Base-by-base conservation (phyloP, 305 asterid genomes). In the Ilex paraguariensis region DNA sequence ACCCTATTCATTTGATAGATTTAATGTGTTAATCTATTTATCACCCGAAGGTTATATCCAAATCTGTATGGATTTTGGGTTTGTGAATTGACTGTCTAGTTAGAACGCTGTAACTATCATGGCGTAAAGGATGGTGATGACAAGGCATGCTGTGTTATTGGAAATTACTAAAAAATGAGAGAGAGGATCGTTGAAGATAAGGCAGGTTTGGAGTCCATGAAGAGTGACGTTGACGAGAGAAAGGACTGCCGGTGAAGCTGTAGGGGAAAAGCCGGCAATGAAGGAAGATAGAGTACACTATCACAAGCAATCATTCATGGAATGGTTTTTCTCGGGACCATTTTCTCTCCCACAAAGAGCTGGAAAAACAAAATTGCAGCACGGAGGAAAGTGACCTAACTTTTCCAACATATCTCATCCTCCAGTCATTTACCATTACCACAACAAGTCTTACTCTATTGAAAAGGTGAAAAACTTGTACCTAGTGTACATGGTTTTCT, bases 351-450 rank as follows among this genome's bases (percentile, higher is more conserved):
- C 62, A 36, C 65, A 61, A 1, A 59, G 68, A 54, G 70, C 65
- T 73, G 74, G 71, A 62, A 12, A 39, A 31, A 56, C 21, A 53
- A 44, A 61, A 57, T 74, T 72, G 72, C 70, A 70, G 70, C 30
- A 30, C 11, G 21, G 79, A 75, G 21, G 79, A 75, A 59, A 75
- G 48, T 10, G 68, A 66, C 76, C 32, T 1, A 14, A 64, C 70
- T 46, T 13, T 46, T 70, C 50, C 56, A 48, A 60, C 61, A 67
- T 14, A 66, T 55, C 15, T 31, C 16, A 21, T 9, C 57, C 42
- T 40, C 48, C 61, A 66, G 58, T 64, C n/a, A 40, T 53, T 61
- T 57, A 54, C 54, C 31, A 11, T 65, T 21, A 21, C 28, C 28
- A 44, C 56, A 15, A 44, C 56, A 15, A 33, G 50, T 59, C 31